These are phyloP conservation scores for Populus tomentosa DNA, from an alignment of 441 rosid genomes.

Conservation along the genomic window DNA sequence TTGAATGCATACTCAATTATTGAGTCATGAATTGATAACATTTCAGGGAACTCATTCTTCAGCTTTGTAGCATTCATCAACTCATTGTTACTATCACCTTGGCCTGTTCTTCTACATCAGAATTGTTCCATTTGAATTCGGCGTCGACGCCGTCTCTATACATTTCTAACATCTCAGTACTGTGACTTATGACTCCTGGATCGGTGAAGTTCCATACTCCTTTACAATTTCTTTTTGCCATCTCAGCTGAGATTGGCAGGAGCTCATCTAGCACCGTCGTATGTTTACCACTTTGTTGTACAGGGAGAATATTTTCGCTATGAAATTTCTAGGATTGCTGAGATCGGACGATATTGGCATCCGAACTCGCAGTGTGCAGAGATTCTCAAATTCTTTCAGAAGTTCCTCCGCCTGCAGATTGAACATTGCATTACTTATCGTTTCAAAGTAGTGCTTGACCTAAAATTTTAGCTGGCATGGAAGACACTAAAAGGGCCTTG, in stretches of 20 bases:
- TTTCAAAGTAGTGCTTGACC: background rate
- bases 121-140: conserved; percentile 40
- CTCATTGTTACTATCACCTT: conserved; percentile 49
- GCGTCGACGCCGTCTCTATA: conserved; percentile 41
- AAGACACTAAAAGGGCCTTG: conserved; percentile 23
- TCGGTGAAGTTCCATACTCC: conserved; percentile 64
- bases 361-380: conserved; percentile 48
- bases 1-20: conserved; percentile 42
- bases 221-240: conserved; percentile 47
- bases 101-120: conserved; percentile 48
- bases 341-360: conserved; percentile 60
- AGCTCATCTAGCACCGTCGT: conserved; percentile 57
- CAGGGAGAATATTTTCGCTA: conserved; percentile 32
- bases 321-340: conserved; percentile 48
- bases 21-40: conserved; percentile 47
- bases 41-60: conserved; percentile 46
- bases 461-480: background rate
- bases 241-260: conserved; percentile 47
- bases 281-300: conserved; percentile 54
- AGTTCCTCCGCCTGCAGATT: conserved; percentile 48
- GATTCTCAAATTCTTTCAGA: conserved; percentile 38
- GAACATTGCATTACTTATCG: background rate
- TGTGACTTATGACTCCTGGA: conserved; percentile 56
- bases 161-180: conserved; percentile 44
- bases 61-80: conserved; percentile 48